Percentiles rank a stretch among this genome's conserved stretches.
These are phyloP conservation scores for Russula sp. DNA, from an alignment of 768 basidiomycete genomes.

Conservation along the genomic window DNA sequence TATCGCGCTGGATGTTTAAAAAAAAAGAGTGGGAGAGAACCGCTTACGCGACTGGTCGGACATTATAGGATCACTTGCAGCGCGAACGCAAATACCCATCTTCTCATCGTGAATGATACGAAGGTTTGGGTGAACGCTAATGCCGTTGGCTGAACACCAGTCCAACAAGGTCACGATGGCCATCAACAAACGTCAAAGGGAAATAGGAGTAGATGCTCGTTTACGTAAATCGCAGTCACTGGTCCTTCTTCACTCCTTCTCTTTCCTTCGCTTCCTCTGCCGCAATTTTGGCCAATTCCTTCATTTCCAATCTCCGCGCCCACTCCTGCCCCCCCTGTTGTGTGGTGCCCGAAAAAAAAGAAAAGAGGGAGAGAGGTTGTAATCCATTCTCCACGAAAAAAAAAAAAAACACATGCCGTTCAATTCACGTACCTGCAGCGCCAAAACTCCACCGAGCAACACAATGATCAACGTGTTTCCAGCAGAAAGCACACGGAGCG, in stretches of 20 bases:
- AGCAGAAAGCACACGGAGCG: conserved; percentile 77
- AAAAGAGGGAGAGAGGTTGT: neutral
- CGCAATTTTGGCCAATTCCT: conserved; percentile 26
- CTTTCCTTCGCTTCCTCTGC: conserved; percentile 24
- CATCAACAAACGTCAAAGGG: conserved; percentile 14
- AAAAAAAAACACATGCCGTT: neutral
- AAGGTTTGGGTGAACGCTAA: conserved; percentile 29
- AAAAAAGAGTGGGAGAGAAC: neutral
- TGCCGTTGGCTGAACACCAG: conserved; percentile 32
- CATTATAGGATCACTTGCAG: conserved; percentile 1
- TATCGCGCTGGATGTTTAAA: conserved; percentile 23
- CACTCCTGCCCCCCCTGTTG: conserved; percentile 80
- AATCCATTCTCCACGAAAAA: conserved; percentile 1
- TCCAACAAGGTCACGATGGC: conserved; percentile 20
- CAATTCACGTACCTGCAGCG: conserved; percentile 60
- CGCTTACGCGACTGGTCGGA: conserved; percentile 27
- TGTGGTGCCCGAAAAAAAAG: conserved; percentile 26
- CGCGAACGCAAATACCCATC: conserved; percentile 23
- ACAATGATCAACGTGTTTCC: conserved; percentile 82
- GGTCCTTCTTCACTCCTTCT: conserved; percentile 23
- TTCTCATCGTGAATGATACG: conserved; percentile 24
- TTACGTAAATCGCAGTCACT: conserved; percentile 18
- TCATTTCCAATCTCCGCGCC: conserved; percentile 30
- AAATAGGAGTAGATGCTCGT: conserved; percentile 15
- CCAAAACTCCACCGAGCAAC: conserved; percentile 60